Evolutionary conservation across 495 filamentous ascomycete species (phyloP), one percentile per base, ranked within the genome.

Genomic region (Friedmanniomyces simplex): DNA sequence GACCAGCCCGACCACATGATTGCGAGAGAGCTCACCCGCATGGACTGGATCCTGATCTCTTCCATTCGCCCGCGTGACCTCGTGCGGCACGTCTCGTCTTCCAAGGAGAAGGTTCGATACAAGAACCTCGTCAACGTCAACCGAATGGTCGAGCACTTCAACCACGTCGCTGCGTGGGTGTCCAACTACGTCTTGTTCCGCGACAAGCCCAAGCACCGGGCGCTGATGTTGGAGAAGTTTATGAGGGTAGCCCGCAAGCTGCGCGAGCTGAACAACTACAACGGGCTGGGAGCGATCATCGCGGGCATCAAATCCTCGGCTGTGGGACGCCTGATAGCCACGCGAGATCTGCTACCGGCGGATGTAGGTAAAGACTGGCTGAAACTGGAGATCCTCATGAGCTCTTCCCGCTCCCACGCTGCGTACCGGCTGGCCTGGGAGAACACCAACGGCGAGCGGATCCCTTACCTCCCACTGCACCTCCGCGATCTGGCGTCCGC

Each of bases 11-110:
- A 93, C 28, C 87, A 90, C 41, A 79, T 87, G 48, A 87, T 96
- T 60, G 93, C 94, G 7, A 82, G 82, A 49, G 93, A 98, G 69
- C 77, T 98, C 66, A 96, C 93, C 6, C 81, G 93, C 52, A 91
- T 97, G 42, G 93, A 97, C 72, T 96, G 91, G 93, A 79, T 89
- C 66, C 90, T 95, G 82, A 96, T 95, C 71, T 90, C 85, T 62
- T 86, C 89, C n/a, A 94, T 97, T 67, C 83, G 87, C n/a, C 86
- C 91, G 43, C 86, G 93, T 48, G 94, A 98, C 71, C 78, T 96
- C 5, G 86, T 97, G 49, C 85, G 94, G 1, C 86, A 96, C 69
- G 89, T 95, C 59, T 89, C 82, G 64, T 50, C 59, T 22, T 50
- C 7, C 36, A 18, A 50, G 16, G 42, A 53, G 34, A 54, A 53